A percentile compares a stretch with the other conserved stretches of the same genome.
Conservation (phyloP, 176 grass and related monocot species). For the Elymus sibiricus region DNA sequence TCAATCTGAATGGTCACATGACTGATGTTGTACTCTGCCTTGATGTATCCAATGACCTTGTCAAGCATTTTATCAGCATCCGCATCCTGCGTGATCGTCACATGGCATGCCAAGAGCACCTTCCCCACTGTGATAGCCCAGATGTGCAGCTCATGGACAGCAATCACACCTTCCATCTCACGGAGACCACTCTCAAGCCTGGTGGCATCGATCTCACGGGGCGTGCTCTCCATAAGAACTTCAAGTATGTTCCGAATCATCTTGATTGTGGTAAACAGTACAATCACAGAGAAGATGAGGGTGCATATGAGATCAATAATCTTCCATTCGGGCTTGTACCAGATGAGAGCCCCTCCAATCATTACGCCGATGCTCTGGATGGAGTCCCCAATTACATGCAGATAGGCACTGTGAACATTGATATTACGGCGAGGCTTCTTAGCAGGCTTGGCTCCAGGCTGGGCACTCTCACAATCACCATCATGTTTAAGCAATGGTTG, state of each 20-base stretch:
- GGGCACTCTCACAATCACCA: conserved; percentile 20
- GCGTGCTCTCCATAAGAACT: conserved; percentile 96
- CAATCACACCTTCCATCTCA: conserved; percentile 74
- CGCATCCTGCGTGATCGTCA: conserved; percentile 56
- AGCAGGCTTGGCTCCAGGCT: conserved; percentile 19
- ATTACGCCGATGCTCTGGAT: conserved; percentile 94
- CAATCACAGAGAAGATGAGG: conserved; percentile 90
- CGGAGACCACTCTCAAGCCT: conserved; percentile 74
- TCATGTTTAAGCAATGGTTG: conserved; percentile 62
- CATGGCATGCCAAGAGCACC: conserved; percentile 90
- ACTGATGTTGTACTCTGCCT: conserved; percentile 92
- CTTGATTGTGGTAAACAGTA: conserved; percentile 72
- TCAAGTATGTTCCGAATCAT: conserved; percentile 95
- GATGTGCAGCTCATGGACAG: conserved; percentile 89
- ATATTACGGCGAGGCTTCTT: conserved; percentile 79
- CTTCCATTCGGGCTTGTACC: conserved; percentile 99
- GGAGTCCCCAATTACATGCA: conserved; percentile 88
- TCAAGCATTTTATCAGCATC: conserved; percentile 87
- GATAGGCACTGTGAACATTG: conserved; percentile 96
- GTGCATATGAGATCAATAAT: conserved; percentile 98
- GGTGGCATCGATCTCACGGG: conserved; percentile 80
- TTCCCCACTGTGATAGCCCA: conserved; percentile 99
- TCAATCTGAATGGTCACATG: conserved; percentile 99
- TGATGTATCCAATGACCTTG: conserved; percentile 89
- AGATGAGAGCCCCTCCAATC: conserved; percentile 94